A percentile compares a stretch with the other conserved stretches of the same genome.
Evolutionary conservation across 2,329 filamentous ascomycete species (phyloP).

Genomic region (Periconia sp.): DNA sequence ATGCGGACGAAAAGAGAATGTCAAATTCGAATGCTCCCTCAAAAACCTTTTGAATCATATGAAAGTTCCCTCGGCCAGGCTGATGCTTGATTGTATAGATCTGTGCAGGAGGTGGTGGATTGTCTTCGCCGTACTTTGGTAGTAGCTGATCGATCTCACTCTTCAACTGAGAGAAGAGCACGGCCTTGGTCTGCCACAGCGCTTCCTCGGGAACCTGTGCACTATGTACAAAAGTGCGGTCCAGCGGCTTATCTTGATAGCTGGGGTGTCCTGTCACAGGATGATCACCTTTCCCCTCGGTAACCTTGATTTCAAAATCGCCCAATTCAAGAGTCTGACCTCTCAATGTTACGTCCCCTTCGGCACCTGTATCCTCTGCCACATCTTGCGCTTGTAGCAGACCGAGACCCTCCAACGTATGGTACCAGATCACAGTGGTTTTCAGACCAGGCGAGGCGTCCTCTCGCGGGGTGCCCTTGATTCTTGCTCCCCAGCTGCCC

Average conservation of each 20-base stretch:
- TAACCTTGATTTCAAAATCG: conserved; percentile 76
- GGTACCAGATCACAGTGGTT: conserved; percentile 80
- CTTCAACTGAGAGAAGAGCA: conserved; percentile 66
- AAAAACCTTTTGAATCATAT: conserved; percentile 89
- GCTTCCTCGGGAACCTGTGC: conserved; percentile 65
- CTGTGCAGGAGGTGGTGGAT: conserved; percentile 79
- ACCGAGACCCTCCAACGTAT: conserved; percentile 75
- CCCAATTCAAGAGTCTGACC: conserved; percentile 74
- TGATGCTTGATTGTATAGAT: conserved; percentile 76
- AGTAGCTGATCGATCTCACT: conserved; percentile 62
- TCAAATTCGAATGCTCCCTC: conserved; percentile 91
- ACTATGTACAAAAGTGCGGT: conserved; percentile 75
- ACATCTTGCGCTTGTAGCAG: conserved; percentile 61
- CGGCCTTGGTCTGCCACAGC: conserved; percentile 80
- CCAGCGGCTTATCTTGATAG: conserved; percentile 68
- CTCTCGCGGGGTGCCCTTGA: conserved; percentile 77
- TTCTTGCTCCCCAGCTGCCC: conserved; percentile 87
- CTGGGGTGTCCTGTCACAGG: conserved; percentile 63
- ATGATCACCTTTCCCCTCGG: conserved; percentile 67
- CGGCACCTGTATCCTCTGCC: conserved; percentile 49
- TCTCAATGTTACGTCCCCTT: conserved; percentile 66
- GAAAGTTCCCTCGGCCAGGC: conserved; percentile 74
- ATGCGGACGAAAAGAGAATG: conserved; percentile 81
- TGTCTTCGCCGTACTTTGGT: conserved; percentile 58
- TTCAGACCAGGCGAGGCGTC: conserved; percentile 68